Base-by-base conservation (phyloP, 2,329 filamentous ascomycete genomes). In the Tolypocladium paradoxum region DNA sequence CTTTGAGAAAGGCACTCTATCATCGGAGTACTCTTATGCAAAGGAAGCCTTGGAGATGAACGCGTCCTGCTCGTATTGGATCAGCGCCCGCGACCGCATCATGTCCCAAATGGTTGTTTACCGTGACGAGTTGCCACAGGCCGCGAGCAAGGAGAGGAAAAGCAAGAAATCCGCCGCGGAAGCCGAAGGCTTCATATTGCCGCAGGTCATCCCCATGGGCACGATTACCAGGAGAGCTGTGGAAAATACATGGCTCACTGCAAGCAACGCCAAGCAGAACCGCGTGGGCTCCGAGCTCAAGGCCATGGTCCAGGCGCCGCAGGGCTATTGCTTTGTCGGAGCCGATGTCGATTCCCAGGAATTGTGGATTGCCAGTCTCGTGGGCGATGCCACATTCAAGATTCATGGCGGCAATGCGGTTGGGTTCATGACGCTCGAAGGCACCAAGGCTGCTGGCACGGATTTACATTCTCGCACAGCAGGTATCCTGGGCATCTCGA, bases 41-140 rank as follows among this genome's bases (percentile, higher is more conserved):
- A 97, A 95, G 64, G 90, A 96, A 67, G 93, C 95, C 0, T 74
- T 99, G 45, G 88, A 97, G 61, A 99, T 99, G 93, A 99, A 99
- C 62, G 90, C 93, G 0, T 96, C 90, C 0, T 99, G 95, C 66
- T 97, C 92, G 0, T 99, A 99, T 70, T 99, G 95, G 93, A 97
- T 99, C 61, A 96, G 90, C 63, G 91, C 93, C 18, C 81, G 93
- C 56, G 90, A 96, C 64, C 79, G 93, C 49, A 99, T 99, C 69
- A 92, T 75, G 77, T 88, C 85, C n/a, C 93, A 99, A 64, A 88
- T 97, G 78, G 91, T 95, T 2, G 87, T 99, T 1, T 96, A 95
- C 65, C 78, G 90, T 55, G 76, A 84, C 35, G 84, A 95, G 57
- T 55, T 75, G 20, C 57, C 52, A 33, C 18, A 37, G 6, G 24